Percentiles rank a stretch among this genome's conserved stretches.
phyloP scores from a whole-genome alignment of 2,329 filamentous ascomycete genomes.

The Monilinia vaccinii-corymbosi region DNA sequence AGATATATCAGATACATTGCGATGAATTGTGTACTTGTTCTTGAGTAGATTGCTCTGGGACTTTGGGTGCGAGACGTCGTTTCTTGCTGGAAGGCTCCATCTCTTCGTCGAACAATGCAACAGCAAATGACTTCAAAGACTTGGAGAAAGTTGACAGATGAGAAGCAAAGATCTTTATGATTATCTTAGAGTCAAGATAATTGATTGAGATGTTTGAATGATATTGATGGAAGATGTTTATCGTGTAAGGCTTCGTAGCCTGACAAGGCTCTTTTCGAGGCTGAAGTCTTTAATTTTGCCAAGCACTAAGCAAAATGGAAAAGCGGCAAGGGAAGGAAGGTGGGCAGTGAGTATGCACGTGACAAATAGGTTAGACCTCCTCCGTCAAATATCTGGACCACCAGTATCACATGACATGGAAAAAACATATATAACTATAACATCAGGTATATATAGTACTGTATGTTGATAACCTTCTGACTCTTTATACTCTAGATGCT shows the following conservation, averaged over 20 bases:
- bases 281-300: constrained; percentile 10
- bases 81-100: constrained; percentile 29
- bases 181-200: neutral
- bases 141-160: neutral
- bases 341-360: neutral
- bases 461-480: neutral
- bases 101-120: constrained; percentile 5
- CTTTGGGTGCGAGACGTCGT: constrained; percentile 30
- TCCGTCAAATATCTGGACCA: no score
- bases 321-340: neutral
- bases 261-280: constrained; percentile 10
- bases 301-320: neutral
- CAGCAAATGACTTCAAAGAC: neutral
- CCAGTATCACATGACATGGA: no score
- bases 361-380: neutral
- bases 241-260: constrained; percentile 12
- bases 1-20: neutral
- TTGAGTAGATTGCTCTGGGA: constrained; percentile 27
- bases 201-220: neutral
- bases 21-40: constrained; percentile 25
- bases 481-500: neutral
- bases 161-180: neutral
- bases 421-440: no score
- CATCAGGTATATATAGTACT: neutral
- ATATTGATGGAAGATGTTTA: constrained; percentile 2